Conservation (phyloP, 75 land plant species). For the Pseudotsuga menziesii region DNA sequence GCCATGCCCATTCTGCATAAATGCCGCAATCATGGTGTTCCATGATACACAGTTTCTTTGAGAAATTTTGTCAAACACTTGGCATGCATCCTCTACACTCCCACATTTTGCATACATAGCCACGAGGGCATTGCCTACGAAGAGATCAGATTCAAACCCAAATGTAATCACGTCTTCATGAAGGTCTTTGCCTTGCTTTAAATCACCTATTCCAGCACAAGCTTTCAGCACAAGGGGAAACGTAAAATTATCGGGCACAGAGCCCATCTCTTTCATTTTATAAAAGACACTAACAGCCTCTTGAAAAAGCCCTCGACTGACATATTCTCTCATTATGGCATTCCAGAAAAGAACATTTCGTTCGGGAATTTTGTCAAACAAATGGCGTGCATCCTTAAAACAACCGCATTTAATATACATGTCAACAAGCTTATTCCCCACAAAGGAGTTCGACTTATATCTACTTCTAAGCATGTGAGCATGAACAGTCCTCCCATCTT, state of each 20-base stretch:
- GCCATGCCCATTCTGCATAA: slow-evolving; percentile 13
- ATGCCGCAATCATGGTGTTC: slow-evolving; percentile 50
- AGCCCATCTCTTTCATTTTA: neutral
- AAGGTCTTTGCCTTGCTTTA: neutral
- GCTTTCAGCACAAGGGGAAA: slow-evolving; percentile 8
- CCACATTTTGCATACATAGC: slow-evolving; percentile 43
- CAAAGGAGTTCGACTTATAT: too few species aligned
- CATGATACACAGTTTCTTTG: slow-evolving; percentile 33
- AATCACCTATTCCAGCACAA: slow-evolving; percentile 1
- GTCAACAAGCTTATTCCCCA: too few species aligned
- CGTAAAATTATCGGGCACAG: neutral
- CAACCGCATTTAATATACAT: neutral
- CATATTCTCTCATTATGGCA: slow-evolving; percentile 3
- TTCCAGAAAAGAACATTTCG: slow-evolving; percentile 8
- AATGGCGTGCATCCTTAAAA: neutral
- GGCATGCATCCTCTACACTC: slow-evolving; percentile 19
- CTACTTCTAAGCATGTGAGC: too few species aligned
- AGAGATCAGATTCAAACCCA: slow-evolving; percentile 29
- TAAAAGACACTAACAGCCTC: neutral
- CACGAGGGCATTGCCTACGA: slow-evolving; percentile 38
- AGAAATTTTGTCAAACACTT: slow-evolving; percentile 21
- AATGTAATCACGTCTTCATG: neutral
- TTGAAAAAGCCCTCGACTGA: neutral
- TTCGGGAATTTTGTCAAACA: neutral
- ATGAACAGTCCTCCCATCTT: too few species aligned